Base-by-base conservation (phyloP, 768 basidiomycete genomes). In the Thelephora aurantiotincta region DNA sequence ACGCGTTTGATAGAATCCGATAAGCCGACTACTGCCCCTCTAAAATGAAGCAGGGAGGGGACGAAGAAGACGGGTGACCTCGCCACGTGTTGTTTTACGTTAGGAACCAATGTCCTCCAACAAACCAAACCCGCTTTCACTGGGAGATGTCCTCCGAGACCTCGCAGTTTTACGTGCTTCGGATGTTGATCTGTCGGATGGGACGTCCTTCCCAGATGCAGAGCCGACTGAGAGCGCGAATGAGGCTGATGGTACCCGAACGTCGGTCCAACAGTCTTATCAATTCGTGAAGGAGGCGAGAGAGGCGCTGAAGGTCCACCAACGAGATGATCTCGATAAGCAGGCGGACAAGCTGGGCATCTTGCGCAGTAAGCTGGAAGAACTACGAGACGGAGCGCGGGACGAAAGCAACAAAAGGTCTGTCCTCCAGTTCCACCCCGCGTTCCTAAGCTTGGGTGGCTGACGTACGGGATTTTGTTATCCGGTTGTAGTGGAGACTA, bases 91-190 rank as follows among this genome's bases (percentile, higher is more conserved):
- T 30, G 26, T 30, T 30, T 30, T 30, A 30, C 26, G 26, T 30
- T 30, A 30, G 26, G 26, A 30, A 30, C 26, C 26, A 30, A 30
- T 30, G 26, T 30, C 26, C 9, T 30, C 26, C 26, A 52, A 50
- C 53, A 67, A 66, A 64, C 64, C 47, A 56, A 53, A 76, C 50
- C 72, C 77, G 11, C 67, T 87, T 36, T 65, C 75, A 6, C 68
- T 85, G 26, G 60, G 68, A 49, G 71, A 77, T 48, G 77, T 76
- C 6, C 68, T 87, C 34, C 78, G 72, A 11, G 86, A 89, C 61
- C 73, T 89, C 19, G 83, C 85, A 5, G 61, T 84, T 30, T 64
- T 88, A 16, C 74, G 80, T 23, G 75, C 75, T 22, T 76, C 79
- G 9, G 74, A 72, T 19, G 50, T 73, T 41, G 65, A 71, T 50